These are phyloP conservation scores for Gastrodia elata DNA, from an alignment of 106 monocot genomes.

Conservation along the genomic window DNA sequence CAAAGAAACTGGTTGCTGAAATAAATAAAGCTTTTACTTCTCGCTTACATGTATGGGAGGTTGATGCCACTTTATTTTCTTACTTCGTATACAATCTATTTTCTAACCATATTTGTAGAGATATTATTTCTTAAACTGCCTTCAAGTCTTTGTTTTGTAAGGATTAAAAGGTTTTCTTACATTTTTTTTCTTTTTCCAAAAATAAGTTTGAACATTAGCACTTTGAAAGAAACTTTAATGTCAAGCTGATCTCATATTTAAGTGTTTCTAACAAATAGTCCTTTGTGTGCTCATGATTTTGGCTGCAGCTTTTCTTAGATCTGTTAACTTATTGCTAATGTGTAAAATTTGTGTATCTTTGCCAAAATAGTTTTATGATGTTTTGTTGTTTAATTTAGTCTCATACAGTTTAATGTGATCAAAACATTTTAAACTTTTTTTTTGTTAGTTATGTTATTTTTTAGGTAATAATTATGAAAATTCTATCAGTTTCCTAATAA, in stretches of 20 bases:
- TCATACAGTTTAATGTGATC: too few relatives aligned
- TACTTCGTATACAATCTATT: background rate
- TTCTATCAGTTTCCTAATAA: too few relatives aligned
- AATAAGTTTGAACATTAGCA: background rate
- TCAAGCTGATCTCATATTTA: background rate
- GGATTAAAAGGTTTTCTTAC: background rate
- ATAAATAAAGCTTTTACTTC: constrained; percentile 42
- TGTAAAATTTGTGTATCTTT: too few relatives aligned
- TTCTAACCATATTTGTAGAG: background rate
- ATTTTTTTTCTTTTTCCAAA: background rate
- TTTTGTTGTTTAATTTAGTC: too few relatives aligned
- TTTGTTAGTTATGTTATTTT: too few relatives aligned
- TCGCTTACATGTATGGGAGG: constrained; percentile 23
- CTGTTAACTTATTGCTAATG: background rate
- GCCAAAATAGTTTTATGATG: too few relatives aligned
- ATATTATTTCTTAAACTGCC: background rate
- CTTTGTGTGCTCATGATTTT: background rate
- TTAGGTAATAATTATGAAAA: too few relatives aligned
- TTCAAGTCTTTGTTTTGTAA: background rate
- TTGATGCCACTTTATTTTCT: background rate
- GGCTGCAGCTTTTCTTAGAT: background rate
- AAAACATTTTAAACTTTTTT: too few relatives aligned
- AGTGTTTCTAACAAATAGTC: background rate
- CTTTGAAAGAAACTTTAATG: background rate
- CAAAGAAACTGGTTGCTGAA: constrained; percentile 33